These are phyloP conservation scores for Wallacemonas sp. DNA, from an alignment of 208 protist genomes.

Conservation along the genomic window DNA sequence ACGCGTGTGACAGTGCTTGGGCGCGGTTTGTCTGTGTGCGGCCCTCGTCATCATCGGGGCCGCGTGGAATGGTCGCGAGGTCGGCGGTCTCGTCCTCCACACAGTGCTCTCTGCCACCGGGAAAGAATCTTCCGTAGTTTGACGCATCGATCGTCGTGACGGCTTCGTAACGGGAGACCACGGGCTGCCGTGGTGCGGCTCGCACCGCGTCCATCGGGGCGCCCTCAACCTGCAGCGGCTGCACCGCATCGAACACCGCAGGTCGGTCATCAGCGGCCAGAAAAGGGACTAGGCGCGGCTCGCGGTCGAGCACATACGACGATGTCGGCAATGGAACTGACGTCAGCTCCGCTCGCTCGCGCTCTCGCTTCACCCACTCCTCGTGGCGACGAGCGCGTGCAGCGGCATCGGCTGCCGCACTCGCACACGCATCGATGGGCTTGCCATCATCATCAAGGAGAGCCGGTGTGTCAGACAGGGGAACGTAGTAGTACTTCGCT, in stretches of 20 bases:
- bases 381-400: not conserved
- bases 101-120: constrained; percentile 9
- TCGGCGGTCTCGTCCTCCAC: constrained; percentile 5
- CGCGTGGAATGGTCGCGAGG: not conserved
- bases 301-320: constrained; percentile 2
- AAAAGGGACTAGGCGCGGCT: constrained; percentile 4
- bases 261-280: not conserved
- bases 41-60: not conserved
- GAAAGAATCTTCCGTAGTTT: constrained; percentile 39
- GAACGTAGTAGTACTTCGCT: constrained; percentile 57
- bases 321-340: not conserved
- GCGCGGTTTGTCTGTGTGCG: no score
- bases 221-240: not conserved
- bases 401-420: not conserved
- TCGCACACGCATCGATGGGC: not conserved
- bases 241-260: not conserved
- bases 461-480: constrained; percentile 9
- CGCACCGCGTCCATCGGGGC: constrained; percentile 1
- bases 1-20: no score
- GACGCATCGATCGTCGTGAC: constrained; percentile 22
- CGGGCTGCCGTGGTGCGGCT: not conserved
- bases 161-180: not conserved
- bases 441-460: not conserved
- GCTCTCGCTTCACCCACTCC: not conserved
- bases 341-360: not conserved